These are phyloP conservation scores for Trametes meyenii DNA, from an alignment of 768 basidiomycete genomes.

Conservation along the genomic window DNA sequence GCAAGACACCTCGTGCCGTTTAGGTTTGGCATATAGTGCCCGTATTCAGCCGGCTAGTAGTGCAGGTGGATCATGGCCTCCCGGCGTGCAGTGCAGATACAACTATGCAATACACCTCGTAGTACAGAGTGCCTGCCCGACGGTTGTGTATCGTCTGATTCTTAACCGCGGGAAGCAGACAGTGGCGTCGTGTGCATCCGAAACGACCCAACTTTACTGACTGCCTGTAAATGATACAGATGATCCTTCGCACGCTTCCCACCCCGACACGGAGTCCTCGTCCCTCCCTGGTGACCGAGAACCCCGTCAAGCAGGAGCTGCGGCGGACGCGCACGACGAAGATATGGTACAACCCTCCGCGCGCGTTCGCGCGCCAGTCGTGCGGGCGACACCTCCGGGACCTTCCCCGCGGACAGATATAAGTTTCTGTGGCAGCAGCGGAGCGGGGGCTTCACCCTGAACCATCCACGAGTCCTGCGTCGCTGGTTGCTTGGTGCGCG, in stretches of 20 bases:
- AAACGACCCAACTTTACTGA: background rate
- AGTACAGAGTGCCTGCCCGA: no score
- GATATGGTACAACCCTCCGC: conserved; percentile 1
- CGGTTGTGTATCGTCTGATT: no score
- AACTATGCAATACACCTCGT: no score
- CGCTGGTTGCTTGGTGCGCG: conserved; percentile 5
- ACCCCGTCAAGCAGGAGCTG: background rate
- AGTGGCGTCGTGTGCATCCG: background rate
- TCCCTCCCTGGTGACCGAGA: background rate
- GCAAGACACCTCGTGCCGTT: no score
- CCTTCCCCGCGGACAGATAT: conserved; percentile 1
- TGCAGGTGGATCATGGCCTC: no score
- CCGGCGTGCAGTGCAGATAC: no score
- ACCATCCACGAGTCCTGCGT: background rate
- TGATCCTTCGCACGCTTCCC: conserved; percentile 1
- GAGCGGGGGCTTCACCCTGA: background rate
- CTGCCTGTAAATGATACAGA: background rate
- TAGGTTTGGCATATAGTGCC: no score
- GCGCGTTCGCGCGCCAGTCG: background rate
- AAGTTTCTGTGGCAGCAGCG: conserved; percentile 3
- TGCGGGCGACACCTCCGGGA: background rate
- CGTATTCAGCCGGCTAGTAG: no score
- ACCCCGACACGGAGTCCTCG: background rate
- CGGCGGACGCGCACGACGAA: background rate
- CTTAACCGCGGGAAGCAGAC: no score